phyloP scores from a whole-genome alignment of 176 grass and related monocot genomes.

The sorghum (Sorghum bicolor) region DNA sequence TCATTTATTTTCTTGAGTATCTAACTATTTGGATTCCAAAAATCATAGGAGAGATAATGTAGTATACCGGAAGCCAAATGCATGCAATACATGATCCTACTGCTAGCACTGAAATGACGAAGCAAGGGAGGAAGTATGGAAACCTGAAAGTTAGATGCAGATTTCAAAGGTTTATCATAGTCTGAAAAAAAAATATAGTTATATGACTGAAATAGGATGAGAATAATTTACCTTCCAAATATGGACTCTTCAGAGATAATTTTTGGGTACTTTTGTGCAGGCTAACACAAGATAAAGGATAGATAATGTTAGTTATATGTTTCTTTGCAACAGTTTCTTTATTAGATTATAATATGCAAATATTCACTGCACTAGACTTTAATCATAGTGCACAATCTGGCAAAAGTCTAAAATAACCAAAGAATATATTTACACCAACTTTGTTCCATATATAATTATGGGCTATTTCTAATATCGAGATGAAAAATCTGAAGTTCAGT shows the following conservation, averaged over 20 bases:
- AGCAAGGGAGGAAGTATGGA: slow-evolving; percentile 74
- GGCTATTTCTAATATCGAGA: not conserved
- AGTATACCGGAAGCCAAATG: slow-evolving; percentile 66
- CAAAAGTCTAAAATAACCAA: not conserved
- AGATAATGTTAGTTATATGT: slow-evolving; percentile 17
- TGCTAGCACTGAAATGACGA: slow-evolving; percentile 60
- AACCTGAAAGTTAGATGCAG: slow-evolving; percentile 45
- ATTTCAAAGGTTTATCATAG: slow-evolving; percentile 9
- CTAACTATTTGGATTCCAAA: not conserved
- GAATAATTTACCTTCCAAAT: slow-evolving; percentile 52
- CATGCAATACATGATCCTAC: slow-evolving; percentile 46
- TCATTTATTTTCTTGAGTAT: not conserved
- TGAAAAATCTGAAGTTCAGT: not conserved
- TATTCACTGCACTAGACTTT: not conserved
- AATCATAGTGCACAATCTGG: not conserved
- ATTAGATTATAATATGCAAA: not conserved
- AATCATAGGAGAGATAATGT: not conserved
- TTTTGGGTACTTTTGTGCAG: slow-evolving; percentile 51
- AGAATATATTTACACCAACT: not conserved
- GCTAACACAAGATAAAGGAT: slow-evolving; percentile 39
- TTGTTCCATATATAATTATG: not conserved
- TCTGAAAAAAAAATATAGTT: not conserved
- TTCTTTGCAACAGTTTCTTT: not conserved
- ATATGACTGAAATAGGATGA: not conserved
- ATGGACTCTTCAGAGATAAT: slow-evolving; percentile 56